These are phyloP conservation scores for Plenodomus tracheiphilus DNA, from an alignment of 2,329 filamentous ascomycete genomes.

Conservation along the genomic window DNA sequence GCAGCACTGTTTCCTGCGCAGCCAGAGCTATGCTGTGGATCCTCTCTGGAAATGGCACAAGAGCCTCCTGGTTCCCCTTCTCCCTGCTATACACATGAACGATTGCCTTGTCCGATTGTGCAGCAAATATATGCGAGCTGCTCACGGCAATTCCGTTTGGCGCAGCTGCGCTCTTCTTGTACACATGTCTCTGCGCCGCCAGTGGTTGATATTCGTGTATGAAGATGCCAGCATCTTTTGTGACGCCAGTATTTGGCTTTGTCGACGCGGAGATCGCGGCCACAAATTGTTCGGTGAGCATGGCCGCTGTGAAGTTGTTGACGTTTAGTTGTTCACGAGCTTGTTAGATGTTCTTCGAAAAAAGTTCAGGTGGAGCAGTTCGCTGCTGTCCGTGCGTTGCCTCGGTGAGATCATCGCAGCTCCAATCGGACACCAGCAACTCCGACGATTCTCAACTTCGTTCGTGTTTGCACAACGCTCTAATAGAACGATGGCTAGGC, in stretches of 20 bases:
- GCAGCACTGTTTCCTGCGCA: slow-evolving; percentile 67
- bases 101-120: slow-evolving; percentile 87
- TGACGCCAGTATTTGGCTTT: slow-evolving; percentile 51
- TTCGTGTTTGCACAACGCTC: no score
- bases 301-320: slow-evolving; percentile 22
- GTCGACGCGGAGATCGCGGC: slow-evolving; percentile 51
- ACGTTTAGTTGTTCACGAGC: slow-evolving; percentile 4
- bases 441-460: not conserved
- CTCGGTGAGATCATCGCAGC: slow-evolving; percentile 10
- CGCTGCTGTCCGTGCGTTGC: not conserved
- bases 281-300: slow-evolving; percentile 57
- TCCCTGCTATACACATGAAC: slow-evolving; percentile 88
- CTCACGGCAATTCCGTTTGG: slow-evolving; percentile 79
- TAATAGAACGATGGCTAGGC: slow-evolving; percentile 3
- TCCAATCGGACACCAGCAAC: not conserved
- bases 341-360: slow-evolving; percentile 4
- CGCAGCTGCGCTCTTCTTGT: slow-evolving; percentile 90
- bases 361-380: slow-evolving; percentile 16
- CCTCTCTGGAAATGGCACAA: slow-evolving; percentile 84
- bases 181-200: slow-evolving; percentile 71
- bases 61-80: slow-evolving; percentile 83
- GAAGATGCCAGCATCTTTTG: slow-evolving; percentile 85
- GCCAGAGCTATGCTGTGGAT: slow-evolving; percentile 77
- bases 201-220: slow-evolving; percentile 79
- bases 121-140: slow-evolving; percentile 83